These are phyloP conservation scores for Arbutus unedo DNA, from an alignment of 148 eudicot genomes.

Conservation along the genomic window DNA sequence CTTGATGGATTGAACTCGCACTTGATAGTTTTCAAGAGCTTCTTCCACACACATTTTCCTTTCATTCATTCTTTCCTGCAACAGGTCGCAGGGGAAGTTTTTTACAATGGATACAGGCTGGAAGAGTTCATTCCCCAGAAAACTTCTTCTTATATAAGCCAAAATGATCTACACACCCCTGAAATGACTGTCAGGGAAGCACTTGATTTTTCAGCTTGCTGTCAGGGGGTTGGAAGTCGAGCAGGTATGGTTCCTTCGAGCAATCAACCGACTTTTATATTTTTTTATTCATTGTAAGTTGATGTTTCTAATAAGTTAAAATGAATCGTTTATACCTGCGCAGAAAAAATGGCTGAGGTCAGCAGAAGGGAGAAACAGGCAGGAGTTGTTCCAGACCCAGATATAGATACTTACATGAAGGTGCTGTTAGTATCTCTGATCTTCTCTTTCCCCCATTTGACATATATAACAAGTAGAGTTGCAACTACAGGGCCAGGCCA, in stretches of 20 bases:
- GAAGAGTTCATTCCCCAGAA: slow-evolving; percentile 67
- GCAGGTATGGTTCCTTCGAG: slow-evolving; percentile 39
- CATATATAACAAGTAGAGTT: not conserved
- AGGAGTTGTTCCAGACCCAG: slow-evolving; percentile 67
- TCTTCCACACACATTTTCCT: not conserved
- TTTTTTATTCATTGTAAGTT: not conserved
- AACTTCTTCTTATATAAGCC: slow-evolving; percentile 70
- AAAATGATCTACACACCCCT: slow-evolving; percentile 66
- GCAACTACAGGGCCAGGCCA: not conserved
- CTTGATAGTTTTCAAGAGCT: not conserved
- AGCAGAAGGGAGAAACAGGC: slow-evolving; percentile 74
- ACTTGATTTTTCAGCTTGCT: slow-evolving; percentile 70
- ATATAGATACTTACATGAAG: slow-evolving; percentile 82
- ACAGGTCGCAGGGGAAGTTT: slow-evolving; percentile 59
- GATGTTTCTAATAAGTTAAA: not conserved
- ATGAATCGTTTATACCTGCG: not conserved
- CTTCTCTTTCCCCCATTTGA: not conserved
- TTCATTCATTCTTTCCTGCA: not conserved
- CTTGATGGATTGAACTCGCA: too few relatives aligned
- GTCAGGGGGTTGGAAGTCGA: slow-evolving; percentile 77
- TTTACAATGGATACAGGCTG: slow-evolving; percentile 64
- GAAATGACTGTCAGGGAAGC: slow-evolving; percentile 80
- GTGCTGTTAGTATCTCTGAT: slow-evolving; percentile 23
- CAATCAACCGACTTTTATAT: not conserved
- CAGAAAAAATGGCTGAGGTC: slow-evolving; percentile 56